Evolutionary conservation across 768 basidiomycete species (phyloP), one percentile per base, ranked within the genome.

Genomic region (Tylopilus subfusipes): DNA sequence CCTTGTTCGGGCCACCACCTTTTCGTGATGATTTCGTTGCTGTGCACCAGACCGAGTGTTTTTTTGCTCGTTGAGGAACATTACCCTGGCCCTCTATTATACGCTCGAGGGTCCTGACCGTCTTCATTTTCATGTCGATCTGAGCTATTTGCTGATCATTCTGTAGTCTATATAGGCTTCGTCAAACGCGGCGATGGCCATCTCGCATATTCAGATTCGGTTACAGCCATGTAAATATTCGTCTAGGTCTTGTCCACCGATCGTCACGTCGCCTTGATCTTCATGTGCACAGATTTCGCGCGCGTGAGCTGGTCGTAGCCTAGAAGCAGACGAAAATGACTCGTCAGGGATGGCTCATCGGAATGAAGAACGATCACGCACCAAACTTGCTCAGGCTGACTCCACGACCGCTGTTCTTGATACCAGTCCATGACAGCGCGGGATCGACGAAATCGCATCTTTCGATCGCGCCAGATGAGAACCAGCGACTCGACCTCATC

Each of bases 401-500:
- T 2, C 96, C 97, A 27, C 94, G 77, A 24, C 97, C 97, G 51
- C 89, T 93, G 63, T 97, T 75, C 76, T 98, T 98, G 44, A 92
- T 87, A 2, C 96, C 97, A 3, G 87, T 90, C 97, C 97, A 99
- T 0, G 90, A 81, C 2, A 98, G 75, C 5, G 94, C 93, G 2
- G 97, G 96, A 65, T 99, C 97, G 22, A 97, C 78, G 64, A 78
- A 86, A 71, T 99, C 96, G 62, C 90, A 91, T 40, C 88, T 88
- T 57, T 43, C 24, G 19, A n/a, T 46, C 14, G 39, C 3, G 8
- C 11, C n/a, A 18, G 1, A 40, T 55, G 14, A 54, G 54, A 36
- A 48, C 38, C 2, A 16, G 31, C 11, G 25, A 27, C 27, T 13
- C 9, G n/a, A 8, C 12, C 25, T 33, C 14, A 10, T 19, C 0